Evolutionary conservation across 2,329 filamentous ascomycete genomes (phyloP), one percentile per base, ranked within the genome.

Genomic region (Endocalyx cinctus): DNA sequence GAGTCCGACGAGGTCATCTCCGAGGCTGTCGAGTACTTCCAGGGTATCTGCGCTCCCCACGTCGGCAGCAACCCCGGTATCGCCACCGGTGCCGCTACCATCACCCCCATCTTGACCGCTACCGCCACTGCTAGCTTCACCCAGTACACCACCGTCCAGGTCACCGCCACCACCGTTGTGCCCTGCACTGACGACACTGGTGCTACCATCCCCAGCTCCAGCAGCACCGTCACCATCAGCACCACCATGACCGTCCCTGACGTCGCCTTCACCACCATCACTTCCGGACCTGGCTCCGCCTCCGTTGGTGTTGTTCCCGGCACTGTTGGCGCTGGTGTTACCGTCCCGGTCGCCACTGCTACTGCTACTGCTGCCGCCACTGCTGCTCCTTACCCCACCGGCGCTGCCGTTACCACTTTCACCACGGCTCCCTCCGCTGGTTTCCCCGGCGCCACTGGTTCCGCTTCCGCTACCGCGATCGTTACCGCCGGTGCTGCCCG

Each of bases 31-130:
- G 74, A 76, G 51, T 95, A 86, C 77, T 83, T 96, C 71, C 82
- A 89, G 62, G 89, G 89, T 59, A 86, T 97, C 64, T 97, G 90
- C 68, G 87, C 84, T 37, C 66, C 74, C 33, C 82, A 82, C 62
- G 74, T 87, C 22, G 69, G 74, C 12, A 51, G 74, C 57, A 95
- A 96, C 75, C 87, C 89, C n/a, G 85, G 73, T 44, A 85, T 97
- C 52, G 77, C 87, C 54, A 94, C 84, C 31, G 79, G 76, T 43
- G 79, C 87, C 48, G 78, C 84, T 16, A 69, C 71, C 25, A 67
- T 78, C 57, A 77, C 77, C 49, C 72, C 70, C 35, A 74, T 82
- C 60, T 69, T 77, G 53, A 73, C 74, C 19, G 58, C 59, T 12
- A 45, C 58, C 11, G 64, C 66, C 16, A 51, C 64, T 29, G 58